Percentiles rank a stretch among this genome's conserved stretches.
These are phyloP conservation scores for Paraleonurus japonicus DNA, from an alignment of 257 asterid species.

Conservation along the genomic window DNA sequence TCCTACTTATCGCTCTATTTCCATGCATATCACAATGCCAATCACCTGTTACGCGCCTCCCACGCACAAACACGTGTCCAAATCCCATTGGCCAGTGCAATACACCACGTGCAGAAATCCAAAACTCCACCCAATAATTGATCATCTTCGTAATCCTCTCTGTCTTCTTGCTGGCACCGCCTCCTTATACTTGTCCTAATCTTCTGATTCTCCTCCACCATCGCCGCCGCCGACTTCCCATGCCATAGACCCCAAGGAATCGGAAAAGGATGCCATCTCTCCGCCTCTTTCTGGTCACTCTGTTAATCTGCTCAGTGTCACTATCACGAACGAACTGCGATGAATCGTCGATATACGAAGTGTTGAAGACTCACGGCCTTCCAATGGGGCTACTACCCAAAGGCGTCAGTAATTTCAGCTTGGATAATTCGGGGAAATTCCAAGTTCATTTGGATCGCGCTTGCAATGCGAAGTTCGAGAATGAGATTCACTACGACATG, in stretches of 20 bases:
- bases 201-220: constrained; percentile 17
- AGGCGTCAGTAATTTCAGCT: constrained; percentile 67
- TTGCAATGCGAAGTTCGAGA: constrained; percentile 87
- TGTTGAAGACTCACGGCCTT: constrained; percentile 56
- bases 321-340: constrained; percentile 12
- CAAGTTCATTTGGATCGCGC: constrained; percentile 71
- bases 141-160: constrained; percentile 45
- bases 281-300: constrained; percentile 24
- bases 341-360: constrained; percentile 63
- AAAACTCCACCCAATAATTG: constrained; percentile 51
- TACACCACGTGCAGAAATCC: constrained; percentile 24
- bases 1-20: too few species aligned
- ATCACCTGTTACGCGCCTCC: constrained; percentile 15
- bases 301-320: constrained; percentile 25
- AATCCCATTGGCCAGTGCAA: constrained; percentile 11
- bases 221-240: constrained; percentile 14
- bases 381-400: constrained; percentile 92
- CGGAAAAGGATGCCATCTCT: constrained; percentile 35
- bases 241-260: constrained; percentile 24
- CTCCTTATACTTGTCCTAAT: constrained; percentile 24
- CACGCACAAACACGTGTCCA: neutral
- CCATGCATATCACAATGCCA: constrained; percentile 30
- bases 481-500: constrained; percentile 70
- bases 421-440: constrained; percentile 64
- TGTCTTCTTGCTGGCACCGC: constrained; percentile 53